Evolutionary conservation across 495 filamentous ascomycete species (phyloP), one percentile per base, ranked within the genome.

Genomic region (Hypoxylon trugodes): DNA sequence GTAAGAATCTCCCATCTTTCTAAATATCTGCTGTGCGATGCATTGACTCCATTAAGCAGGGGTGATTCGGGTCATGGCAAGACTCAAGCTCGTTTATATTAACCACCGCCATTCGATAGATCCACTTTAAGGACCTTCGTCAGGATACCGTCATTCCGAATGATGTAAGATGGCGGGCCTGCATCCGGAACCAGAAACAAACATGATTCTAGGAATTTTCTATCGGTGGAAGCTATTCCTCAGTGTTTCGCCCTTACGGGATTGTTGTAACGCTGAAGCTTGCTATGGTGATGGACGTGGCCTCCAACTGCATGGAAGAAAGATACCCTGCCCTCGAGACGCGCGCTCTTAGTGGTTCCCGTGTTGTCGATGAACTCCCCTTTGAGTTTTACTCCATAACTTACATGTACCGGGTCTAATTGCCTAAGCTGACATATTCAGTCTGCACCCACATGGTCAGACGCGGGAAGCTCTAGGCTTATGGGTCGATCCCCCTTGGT

Each of bases 121-220:
- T 61, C 64, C 64, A 67, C 64, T 67, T 61, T 53, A 58, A 10
- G 13, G 10, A n/a, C n/a, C 47, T n/a, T 46, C 52, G 52, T 67
- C 64, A 58, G 16, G 47, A 42, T 58, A 51, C 47, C 64, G 64
- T 67, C 64, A 67, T 53, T 40, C 35, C 10, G 35, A 48, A 58
- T 59, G 38, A 61, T 57, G 58, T 58, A 47, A 51, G 41, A 59
- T 16, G 32, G 28, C 33, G 35, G 58, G 64, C 64, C 61, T 67
- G 21, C 26, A 40, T 56, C 49, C 7, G 24, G 35, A 13, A 50
- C 10, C 30, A 4, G 15, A 12, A 33, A 21, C 6, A 42, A 50
- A 24, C 25, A 10, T 26, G 0, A 41, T 33, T 40, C 49, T 50
- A 38, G 16, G 32, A 1, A 30, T 52, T 12, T 42, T 60, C 33